phyloP scores from a whole-genome alignment of 2,329 filamentous ascomycete genomes.

The Cordyceps cicadae region DNA sequence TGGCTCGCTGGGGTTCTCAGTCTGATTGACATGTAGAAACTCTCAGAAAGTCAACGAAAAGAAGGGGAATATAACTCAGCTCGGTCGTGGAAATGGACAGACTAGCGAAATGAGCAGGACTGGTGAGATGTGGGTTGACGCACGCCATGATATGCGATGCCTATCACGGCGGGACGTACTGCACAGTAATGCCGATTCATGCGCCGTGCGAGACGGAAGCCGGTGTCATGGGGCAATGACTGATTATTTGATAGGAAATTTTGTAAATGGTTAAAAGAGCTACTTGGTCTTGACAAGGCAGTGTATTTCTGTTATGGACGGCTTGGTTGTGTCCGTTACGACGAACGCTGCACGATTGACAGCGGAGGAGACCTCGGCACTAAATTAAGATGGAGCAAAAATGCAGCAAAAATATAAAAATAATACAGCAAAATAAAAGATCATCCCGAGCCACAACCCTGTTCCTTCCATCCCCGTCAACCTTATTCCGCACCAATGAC shows the following conservation, averaged over 20 bases:
- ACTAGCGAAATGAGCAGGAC: not conserved
- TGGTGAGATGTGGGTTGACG: not conserved
- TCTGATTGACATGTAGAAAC: not conserved
- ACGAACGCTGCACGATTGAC: too few species aligned
- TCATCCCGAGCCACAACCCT: not conserved
- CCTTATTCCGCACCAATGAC: not conserved
- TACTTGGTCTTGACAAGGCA: too few species aligned
- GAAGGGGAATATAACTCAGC: not conserved
- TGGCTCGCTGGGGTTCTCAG: too few species aligned
- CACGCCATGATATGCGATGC: not conserved
- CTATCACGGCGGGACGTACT: not conserved
- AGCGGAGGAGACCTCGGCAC: too few species aligned
- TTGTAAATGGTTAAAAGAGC: too few species aligned
- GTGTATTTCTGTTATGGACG: too few species aligned
- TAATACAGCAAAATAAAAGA: too few species aligned
- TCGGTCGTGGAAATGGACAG: not conserved
- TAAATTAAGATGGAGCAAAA: too few species aligned
- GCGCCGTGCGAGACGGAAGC: too few species aligned
- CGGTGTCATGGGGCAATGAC: not conserved
- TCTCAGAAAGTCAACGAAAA: not conserved
- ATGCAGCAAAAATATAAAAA: too few species aligned
- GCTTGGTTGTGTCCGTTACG: too few species aligned
- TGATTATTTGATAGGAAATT: too few species aligned
- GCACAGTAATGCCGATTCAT: not conserved
- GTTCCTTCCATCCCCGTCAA: not conserved